These are phyloP conservation scores for Termitomyces sp. DNA, from an alignment of 768 basidiomycete species.

Conservation along the genomic window DNA sequence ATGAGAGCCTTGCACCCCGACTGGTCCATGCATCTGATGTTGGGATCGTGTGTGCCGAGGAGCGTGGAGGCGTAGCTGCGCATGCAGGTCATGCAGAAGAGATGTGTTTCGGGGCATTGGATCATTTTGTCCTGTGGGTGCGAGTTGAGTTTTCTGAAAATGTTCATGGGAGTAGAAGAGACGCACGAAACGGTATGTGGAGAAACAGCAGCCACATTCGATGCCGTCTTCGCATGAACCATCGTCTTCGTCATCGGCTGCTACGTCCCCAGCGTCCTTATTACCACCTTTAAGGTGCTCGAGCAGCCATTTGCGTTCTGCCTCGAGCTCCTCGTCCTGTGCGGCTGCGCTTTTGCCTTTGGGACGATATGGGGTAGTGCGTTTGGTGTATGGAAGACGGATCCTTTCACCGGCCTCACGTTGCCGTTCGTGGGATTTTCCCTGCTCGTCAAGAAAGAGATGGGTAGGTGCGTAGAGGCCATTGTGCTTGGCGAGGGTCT, in stretches of 20 bases:
- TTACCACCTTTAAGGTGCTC: constrained; percentile 19
- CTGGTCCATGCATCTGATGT: constrained; percentile 80
- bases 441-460: constrained; percentile 38
- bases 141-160: neutral
- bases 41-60: constrained; percentile 59
- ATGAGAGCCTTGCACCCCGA: constrained; percentile 70
- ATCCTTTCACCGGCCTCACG: constrained; percentile 12
- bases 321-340: constrained; percentile 43
- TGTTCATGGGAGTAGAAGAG: neutral
- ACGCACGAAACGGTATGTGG: constrained; percentile 66
- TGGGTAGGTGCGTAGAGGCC: constrained; percentile 67
- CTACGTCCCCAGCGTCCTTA: constrained; percentile 21
- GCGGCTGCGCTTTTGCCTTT: constrained; percentile 23
- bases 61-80: constrained; percentile 62
- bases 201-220: constrained; percentile 89
- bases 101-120: constrained; percentile 86
- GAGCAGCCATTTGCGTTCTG: constrained; percentile 43
- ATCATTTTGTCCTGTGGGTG: constrained; percentile 70
- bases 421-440: constrained; percentile 24
- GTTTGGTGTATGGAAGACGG: constrained; percentile 34
- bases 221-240: constrained; percentile 50
- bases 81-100: constrained; percentile 80
- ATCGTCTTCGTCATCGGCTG: constrained; percentile 22
- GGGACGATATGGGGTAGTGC: constrained; percentile 22
- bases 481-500: constrained; percentile 32